These are phyloP conservation scores for Powellomyces hirtus DNA, from an alignment of 192 early-diverging fungal genomes.

Conservation along the genomic window DNA sequence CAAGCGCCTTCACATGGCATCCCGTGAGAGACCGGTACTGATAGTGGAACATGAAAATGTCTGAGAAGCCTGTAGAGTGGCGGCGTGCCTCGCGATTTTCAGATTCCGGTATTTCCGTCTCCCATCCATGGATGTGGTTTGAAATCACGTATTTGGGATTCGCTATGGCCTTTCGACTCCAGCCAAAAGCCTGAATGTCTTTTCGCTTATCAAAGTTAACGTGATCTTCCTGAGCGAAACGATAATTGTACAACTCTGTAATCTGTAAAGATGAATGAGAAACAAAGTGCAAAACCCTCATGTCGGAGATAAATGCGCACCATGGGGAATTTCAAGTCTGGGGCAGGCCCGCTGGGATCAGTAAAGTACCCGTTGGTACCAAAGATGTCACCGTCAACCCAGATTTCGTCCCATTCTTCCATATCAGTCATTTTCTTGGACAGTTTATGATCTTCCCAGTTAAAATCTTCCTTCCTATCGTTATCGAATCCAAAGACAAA, in stretches of 20 bases:
- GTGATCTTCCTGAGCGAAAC: background rate
- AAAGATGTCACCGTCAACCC: conserved; percentile 1
- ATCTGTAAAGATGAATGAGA: background rate
- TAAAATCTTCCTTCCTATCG: background rate
- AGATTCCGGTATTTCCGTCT: background rate
- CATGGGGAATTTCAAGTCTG: background rate
- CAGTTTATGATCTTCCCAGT: conserved; percentile 2
- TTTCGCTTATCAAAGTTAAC: background rate
- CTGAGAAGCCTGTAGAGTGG: background rate
- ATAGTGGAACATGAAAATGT: conserved; percentile 12
- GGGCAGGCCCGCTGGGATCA: background rate
- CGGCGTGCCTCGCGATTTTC: background rate
- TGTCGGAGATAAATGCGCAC: no score
- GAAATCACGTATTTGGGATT: background rate
- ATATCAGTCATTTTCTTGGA: background rate
- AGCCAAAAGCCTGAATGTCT: background rate
- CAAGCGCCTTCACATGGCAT: background rate
- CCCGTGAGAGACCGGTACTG: conserved; percentile 10
- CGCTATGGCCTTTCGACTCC: background rate
- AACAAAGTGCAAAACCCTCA: background rate
- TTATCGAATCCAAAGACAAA: background rate
- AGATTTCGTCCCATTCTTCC: conserved; percentile 6
- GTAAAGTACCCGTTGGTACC: conserved; percentile 5
- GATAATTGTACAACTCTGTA: background rate
- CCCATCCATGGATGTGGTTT: conserved; percentile 12